Conservation (phyloP, 1,139 yeast species). For the Kodamaea arcana region DNA sequence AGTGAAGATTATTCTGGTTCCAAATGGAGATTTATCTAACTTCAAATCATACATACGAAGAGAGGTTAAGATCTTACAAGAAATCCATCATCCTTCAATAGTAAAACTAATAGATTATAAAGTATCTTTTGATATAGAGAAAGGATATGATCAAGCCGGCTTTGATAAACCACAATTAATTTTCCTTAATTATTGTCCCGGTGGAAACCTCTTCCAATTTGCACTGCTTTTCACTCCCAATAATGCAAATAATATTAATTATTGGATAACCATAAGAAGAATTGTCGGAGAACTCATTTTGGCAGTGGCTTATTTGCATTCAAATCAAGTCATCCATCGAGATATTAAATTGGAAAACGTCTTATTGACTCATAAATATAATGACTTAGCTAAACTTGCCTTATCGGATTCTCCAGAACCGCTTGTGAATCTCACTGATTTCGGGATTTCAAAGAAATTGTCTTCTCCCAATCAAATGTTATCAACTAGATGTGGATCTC, state of each 20-base stretch:
- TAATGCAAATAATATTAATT: constrained; percentile 26
- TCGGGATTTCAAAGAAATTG: constrained; percentile 77
- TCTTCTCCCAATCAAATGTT: constrained; percentile 57
- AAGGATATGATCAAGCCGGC: constrained; percentile 3
- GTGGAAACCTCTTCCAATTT: constrained; percentile 78
- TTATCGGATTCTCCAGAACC: constrained; percentile 21
- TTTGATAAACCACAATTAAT: constrained; percentile 38
- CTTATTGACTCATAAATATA: constrained; percentile 41
- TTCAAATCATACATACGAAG: constrained; percentile 69
- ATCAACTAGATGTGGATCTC: constrained; percentile 89
- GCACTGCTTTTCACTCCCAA: constrained; percentile 28
- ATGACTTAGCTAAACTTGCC: constrained; percentile 19
- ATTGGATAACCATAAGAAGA: constrained; percentile 50
- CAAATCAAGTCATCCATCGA: constrained; percentile 67
- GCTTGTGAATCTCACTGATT: constrained; percentile 71
- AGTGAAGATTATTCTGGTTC: constrained; percentile 38
- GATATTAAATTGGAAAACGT: constrained; percentile 86
- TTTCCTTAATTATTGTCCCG: constrained; percentile 71
- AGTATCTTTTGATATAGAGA: constrained; percentile 5
- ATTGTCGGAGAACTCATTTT: constrained; percentile 64
- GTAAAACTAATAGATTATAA: constrained; percentile 9
- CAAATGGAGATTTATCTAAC: constrained; percentile 27
- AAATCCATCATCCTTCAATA: constrained; percentile 40
- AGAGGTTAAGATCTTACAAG: constrained; percentile 65
- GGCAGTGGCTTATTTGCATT: constrained; percentile 75